A percentile compares a stretch with the other conserved stretches of the same genome.
These are phyloP conservation scores for Acanthamoeba castellanii DNA, from an alignment of 208 protist species.

Conservation along the genomic window DNA sequence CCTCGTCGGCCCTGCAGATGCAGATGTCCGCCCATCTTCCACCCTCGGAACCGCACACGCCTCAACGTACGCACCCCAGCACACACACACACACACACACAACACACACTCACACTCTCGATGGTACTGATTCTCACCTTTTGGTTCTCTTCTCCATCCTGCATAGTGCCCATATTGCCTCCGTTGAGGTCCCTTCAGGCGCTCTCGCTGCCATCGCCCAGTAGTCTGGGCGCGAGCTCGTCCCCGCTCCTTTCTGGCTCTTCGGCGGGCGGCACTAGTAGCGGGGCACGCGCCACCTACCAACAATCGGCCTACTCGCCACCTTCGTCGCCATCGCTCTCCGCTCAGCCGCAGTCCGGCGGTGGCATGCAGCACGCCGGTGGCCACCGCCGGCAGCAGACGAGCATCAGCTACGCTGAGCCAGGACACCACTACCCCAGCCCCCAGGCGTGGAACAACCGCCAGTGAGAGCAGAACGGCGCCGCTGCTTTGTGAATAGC, in stretches of 20 bases:
- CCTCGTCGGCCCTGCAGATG: constrained; percentile 55
- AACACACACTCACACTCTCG: background rate
- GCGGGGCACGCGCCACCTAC: no score
- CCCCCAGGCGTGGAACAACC: background rate
- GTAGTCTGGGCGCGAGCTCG: background rate
- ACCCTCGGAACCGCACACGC: background rate
- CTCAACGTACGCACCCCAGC: background rate
- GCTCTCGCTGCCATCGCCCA: background rate
- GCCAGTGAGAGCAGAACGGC: background rate
- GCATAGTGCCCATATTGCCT: background rate
- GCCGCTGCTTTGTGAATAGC: background rate
- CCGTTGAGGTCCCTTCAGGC: constrained; percentile 14
- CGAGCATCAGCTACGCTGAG: background rate
- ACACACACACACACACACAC: background rate
- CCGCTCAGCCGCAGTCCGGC: background rate
- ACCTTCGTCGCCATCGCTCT: background rate
- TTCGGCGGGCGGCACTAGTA: background rate
- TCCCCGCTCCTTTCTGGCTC: background rate
- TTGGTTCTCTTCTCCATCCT: background rate
- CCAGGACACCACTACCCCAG: background rate
- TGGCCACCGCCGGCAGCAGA: background rate
- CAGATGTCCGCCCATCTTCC: background rate
- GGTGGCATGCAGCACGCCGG: background rate
- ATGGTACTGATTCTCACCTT: no score
- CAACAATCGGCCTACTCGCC: background rate